A percentile compares a stretch with the other conserved stretches of the same genome.
Evolutionary conservation across 768 basidiomycete species (phyloP).

Genomic region (Russula sp.): DNA sequence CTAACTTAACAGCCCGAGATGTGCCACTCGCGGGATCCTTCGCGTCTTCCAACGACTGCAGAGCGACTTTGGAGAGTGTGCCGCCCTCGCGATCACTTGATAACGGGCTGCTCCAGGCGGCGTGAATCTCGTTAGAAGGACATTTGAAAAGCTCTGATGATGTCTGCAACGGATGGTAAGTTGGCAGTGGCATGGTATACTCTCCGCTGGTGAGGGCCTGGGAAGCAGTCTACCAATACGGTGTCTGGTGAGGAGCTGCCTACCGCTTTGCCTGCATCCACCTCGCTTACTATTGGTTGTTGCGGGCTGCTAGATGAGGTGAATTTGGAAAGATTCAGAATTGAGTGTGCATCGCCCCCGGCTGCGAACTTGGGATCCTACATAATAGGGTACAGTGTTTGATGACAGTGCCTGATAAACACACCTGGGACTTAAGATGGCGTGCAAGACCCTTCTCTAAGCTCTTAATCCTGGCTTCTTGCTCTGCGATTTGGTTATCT

Average conservation of each 20-base stretch:
- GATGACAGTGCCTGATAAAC: neutral
- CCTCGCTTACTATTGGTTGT: conserved; percentile 9
- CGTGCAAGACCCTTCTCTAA: conserved; percentile 29
- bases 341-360: conserved; percentile 23
- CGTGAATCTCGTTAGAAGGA: neutral
- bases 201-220: neutral
- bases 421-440: conserved; percentile 26
- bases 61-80: neutral
- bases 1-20: neutral
- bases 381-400: neutral
- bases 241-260: neutral
- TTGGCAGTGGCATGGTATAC: neutral
- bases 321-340: conserved; percentile 29
- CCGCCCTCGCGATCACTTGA: neutral
- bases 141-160: neutral
- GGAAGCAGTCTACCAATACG: neutral
- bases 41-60: neutral
- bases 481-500: conserved; percentile 28
- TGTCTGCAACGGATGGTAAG: neutral
- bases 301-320: conserved; percentile 27
- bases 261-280: conserved; percentile 25
- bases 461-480: conserved; percentile 26
- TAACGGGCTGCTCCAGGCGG: neutral
- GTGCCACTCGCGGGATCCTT: neutral
- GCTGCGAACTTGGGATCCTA: conserved; percentile 19